Percentiles rank a stretch among this genome's conserved stretches.
These are phyloP conservation scores for Trichoderma brevicompactum DNA, from an alignment of 2,329 filamentous ascomycete species.

Conservation along the genomic window DNA sequence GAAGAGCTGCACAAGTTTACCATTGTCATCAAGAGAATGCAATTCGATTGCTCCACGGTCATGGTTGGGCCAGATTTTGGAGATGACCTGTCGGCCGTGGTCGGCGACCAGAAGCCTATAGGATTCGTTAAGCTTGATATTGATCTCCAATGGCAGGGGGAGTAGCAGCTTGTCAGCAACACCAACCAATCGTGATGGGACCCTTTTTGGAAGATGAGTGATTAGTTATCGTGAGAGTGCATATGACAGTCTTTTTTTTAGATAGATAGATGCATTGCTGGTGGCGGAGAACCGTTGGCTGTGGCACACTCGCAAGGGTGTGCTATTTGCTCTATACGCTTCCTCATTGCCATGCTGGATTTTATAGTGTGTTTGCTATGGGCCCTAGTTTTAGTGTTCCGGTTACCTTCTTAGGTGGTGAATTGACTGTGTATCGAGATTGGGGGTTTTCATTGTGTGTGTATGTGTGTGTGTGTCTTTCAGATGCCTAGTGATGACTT, in stretches of 20 bases:
- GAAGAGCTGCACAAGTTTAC: conserved; percentile 16
- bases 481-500: too few relatives aligned
- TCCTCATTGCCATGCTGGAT: not conserved
- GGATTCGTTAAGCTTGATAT: conserved; percentile 12
- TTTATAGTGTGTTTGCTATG: not conserved
- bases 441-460: too few relatives aligned
- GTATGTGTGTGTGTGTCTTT: not conserved
- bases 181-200: not conserved
- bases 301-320: not conserved
- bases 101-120: conserved; percentile 29
- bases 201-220: too few relatives aligned
- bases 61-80: conserved; percentile 35
- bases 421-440: not conserved
- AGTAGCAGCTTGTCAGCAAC: not conserved
- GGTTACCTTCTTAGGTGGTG: not conserved
- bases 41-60: conserved; percentile 34
- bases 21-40: conserved; percentile 34
- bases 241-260: not conserved
- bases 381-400: not conserved
- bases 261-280: not conserved
- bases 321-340: not conserved
- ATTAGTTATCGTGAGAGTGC: too few relatives aligned
- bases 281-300: not conserved
- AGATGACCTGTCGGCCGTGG: conserved; percentile 37
- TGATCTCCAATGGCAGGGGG: not conserved